These are phyloP conservation scores for Parastagonospora nodorum DNA, from an alignment of 2,329 filamentous ascomycete species.

Conservation along the genomic window DNA sequence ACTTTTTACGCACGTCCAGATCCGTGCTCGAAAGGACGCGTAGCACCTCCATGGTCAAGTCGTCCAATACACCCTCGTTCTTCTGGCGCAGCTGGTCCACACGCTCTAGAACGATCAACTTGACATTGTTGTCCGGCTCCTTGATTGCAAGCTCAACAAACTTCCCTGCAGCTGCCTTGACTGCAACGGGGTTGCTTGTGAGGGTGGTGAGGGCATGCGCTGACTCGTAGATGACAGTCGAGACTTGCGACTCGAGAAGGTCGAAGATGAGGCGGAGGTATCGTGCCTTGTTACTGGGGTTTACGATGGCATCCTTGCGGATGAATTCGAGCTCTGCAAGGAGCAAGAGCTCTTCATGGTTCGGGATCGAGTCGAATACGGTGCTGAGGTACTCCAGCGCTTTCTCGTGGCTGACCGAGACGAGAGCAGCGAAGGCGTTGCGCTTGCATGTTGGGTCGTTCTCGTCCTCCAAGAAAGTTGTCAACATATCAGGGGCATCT, in stretches of 20 bases:
- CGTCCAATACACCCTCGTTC: constrained; percentile 89
- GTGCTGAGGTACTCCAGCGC: constrained; percentile 85
- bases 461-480: constrained; percentile 86
- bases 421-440: constrained; percentile 92
- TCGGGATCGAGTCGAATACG: constrained; percentile 91
- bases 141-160: constrained; percentile 98
- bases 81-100: constrained; percentile 86
- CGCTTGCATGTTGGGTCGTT: constrained; percentile 96
- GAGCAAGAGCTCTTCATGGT: constrained; percentile 91
- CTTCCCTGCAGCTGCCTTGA: constrained; percentile 93
- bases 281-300: constrained; percentile 91
- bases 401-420: constrained; percentile 90
- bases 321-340: constrained; percentile 97
- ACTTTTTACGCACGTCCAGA: constrained; percentile 92
- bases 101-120: constrained; percentile 94
- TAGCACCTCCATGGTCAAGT: constrained; percentile 95
- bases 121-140: constrained; percentile 98
- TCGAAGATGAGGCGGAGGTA: constrained; percentile 97
- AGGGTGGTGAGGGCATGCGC: constrained; percentile 92
- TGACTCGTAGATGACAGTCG: constrained; percentile 96
- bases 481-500: constrained; percentile 90
- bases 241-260: constrained; percentile 87
- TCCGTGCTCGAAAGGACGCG: constrained; percentile 94
- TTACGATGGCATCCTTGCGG: constrained; percentile 93
- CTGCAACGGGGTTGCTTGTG: constrained; percentile 94